Evolutionary conservation across 306 rosid species (phyloP).

Genomic region (Trifolium fragiferum): DNA sequence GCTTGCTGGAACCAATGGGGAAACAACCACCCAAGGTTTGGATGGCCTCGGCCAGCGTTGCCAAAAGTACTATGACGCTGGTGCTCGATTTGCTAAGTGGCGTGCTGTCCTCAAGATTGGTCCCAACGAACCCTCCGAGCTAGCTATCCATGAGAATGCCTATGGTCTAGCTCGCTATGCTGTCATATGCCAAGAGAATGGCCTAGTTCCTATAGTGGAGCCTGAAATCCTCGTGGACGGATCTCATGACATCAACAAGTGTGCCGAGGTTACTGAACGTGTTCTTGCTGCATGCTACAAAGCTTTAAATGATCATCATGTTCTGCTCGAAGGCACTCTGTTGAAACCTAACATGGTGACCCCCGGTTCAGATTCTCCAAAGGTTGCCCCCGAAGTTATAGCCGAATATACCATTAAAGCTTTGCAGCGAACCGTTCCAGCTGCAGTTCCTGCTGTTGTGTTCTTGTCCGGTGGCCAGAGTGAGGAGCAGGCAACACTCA

Average conservation of each 20-base stretch:
- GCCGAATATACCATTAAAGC: not conserved
- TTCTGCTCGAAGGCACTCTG: not conserved
- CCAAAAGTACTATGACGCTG: constrained; percentile 2
- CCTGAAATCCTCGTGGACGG: constrained; percentile 13
- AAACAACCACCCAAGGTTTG: constrained; percentile 16
- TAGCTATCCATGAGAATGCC: constrained; percentile 2
- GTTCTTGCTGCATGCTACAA: constrained; percentile 8
- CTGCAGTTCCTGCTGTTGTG: not conserved
- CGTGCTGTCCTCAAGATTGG: constrained; percentile 7
- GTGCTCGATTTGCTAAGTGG: constrained; percentile 6
- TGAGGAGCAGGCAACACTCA: constrained; percentile 1
- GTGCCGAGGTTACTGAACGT: not conserved
- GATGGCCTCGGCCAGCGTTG: constrained; percentile 15
- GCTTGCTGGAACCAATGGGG: constrained; percentile 12
- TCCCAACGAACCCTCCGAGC: not conserved
- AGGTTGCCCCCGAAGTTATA: not conserved
- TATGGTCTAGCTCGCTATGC: not conserved
- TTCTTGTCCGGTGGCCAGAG: constrained; percentile 7
- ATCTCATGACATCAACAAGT: constrained; percentile 15
- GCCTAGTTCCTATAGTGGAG: not conserved
- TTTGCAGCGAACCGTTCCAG: not conserved
- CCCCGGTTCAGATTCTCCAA: constrained; percentile 13
- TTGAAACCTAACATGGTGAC: constrained; percentile 19
- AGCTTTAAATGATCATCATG: not conserved
- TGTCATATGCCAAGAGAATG: constrained; percentile 9